Conservation (phyloP, 106 monocot species). For the Apostasia ramifera region DNA sequence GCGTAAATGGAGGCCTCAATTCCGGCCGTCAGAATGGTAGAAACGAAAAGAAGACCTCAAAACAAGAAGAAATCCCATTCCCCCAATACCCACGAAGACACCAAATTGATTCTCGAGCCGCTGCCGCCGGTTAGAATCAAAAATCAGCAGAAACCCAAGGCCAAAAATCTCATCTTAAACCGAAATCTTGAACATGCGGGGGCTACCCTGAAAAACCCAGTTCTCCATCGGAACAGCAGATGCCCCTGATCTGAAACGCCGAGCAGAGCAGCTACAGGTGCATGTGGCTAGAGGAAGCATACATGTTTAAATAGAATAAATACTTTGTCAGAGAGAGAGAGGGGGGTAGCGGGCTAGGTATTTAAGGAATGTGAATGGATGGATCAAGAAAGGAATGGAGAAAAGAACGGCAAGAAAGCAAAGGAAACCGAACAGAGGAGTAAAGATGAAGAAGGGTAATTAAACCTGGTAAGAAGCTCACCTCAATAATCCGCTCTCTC, state of each 20-base stretch:
- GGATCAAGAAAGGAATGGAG: conserved; percentile 19
- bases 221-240: conserved; percentile 2
- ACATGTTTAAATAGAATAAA: conserved; percentile 7
- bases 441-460: not conserved
- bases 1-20: conserved; percentile 48
- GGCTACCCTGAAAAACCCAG: not conserved
- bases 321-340: not conserved
- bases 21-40: conserved; percentile 23
- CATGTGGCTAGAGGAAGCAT: not conserved
- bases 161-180: conserved; percentile 15
- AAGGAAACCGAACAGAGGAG: conserved; percentile 6
- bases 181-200: not conserved
- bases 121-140: conserved; percentile 6
- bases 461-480: conserved; percentile 4
- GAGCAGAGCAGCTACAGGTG: not conserved
- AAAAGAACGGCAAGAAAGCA: conserved; percentile 14
- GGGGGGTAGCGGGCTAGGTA: conserved; percentile 5
- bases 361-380: conserved; percentile 3
- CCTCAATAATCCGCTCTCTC: not conserved
- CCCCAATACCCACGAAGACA: not conserved
- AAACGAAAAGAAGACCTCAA: conserved; percentile 2
- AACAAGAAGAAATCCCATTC: conserved; percentile 1
- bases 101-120: not conserved
- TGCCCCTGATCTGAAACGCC: conserved; percentile 10
- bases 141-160: conserved; percentile 18